These are phyloP conservation scores for Hypomyces perniciosus DNA, from an alignment of 2,329 filamentous ascomycete species.

Conservation along the genomic window DNA sequence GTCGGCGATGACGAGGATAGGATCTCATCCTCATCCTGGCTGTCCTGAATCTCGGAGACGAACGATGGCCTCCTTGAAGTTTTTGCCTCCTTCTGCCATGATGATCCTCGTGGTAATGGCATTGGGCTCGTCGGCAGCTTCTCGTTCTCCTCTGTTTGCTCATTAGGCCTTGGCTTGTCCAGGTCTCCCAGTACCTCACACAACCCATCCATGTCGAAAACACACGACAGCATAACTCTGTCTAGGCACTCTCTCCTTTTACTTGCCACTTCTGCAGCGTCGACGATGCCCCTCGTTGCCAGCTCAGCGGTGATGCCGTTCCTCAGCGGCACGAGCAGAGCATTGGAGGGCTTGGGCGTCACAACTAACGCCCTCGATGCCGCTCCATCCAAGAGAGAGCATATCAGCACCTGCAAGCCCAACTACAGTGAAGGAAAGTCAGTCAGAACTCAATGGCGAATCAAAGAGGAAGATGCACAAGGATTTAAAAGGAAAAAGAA, in stretches of 20 bases:
- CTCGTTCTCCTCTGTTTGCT: constrained; percentile 14
- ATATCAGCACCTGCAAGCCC: constrained; percentile 43
- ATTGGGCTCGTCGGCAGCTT: not conserved
- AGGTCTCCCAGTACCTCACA: constrained; percentile 52
- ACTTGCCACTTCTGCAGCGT: constrained; percentile 14
- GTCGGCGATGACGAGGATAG: constrained; percentile 6
- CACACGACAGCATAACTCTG: constrained; percentile 46
- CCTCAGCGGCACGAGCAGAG: constrained; percentile 36
- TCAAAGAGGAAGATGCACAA: constrained; percentile 3
- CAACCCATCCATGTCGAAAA: constrained; percentile 55
- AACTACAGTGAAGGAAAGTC: constrained; percentile 26
- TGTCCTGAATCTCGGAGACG: constrained; percentile 27
- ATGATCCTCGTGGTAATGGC: not conserved
- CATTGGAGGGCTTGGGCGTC: constrained; percentile 40
- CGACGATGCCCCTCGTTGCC: constrained; percentile 4
- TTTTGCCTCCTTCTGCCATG: not conserved
- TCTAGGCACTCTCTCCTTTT: constrained; percentile 36
- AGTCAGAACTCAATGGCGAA: not conserved
- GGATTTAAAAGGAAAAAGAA: not conserved
- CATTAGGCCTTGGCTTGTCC: constrained; percentile 20
- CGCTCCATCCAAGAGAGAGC: constrained; percentile 28
- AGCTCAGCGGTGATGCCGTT: constrained; percentile 35
- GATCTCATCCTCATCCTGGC: constrained; percentile 27
- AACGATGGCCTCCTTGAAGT: not conserved
- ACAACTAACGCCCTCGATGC: constrained; percentile 36